Conservation (phyloP, 805 yeast species). For the Myxozyma neotropica region DNA sequence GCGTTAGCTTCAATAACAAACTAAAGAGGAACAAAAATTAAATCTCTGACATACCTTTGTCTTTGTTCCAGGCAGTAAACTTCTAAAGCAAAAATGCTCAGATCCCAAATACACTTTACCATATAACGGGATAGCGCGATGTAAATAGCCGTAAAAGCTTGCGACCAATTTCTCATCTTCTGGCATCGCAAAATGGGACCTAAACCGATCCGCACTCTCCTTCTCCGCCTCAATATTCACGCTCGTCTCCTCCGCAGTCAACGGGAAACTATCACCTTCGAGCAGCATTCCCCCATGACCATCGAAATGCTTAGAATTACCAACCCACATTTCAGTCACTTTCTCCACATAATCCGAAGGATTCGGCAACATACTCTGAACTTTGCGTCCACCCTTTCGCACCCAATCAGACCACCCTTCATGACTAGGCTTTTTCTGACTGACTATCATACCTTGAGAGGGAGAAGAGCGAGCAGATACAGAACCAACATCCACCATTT, state of each 20-base stretch:
- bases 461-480: constrained; percentile 8
- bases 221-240: constrained; percentile 16
- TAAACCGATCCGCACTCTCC: constrained; percentile 60
- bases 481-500: constrained; percentile 22
- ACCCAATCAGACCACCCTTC: constrained; percentile 37
- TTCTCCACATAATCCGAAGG: constrained; percentile 37
- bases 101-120: constrained; percentile 80
- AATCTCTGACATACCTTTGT: constrained; percentile 47
- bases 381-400: constrained; percentile 30
- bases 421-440: constrained; percentile 1
- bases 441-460: background rate
- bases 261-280: constrained; percentile 49
- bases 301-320: constrained; percentile 65
- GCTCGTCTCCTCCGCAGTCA: constrained; percentile 43
- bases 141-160: constrained; percentile 69
- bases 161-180: constrained; percentile 58
- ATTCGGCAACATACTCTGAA: constrained; percentile 23
- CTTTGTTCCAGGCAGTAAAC: constrained; percentile 73
- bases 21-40: background rate
- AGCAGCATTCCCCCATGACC: constrained; percentile 35
- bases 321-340: constrained; percentile 57
- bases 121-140: constrained; percentile 72
- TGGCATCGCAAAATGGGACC: constrained; percentile 64
- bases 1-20: background rate
- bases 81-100: constrained; percentile 73